Evolutionary conservation across 257 asterid genomes (phyloP), one percentile per base, ranked within the genome.

Genomic region (Galeopsis tetrahit): DNA sequence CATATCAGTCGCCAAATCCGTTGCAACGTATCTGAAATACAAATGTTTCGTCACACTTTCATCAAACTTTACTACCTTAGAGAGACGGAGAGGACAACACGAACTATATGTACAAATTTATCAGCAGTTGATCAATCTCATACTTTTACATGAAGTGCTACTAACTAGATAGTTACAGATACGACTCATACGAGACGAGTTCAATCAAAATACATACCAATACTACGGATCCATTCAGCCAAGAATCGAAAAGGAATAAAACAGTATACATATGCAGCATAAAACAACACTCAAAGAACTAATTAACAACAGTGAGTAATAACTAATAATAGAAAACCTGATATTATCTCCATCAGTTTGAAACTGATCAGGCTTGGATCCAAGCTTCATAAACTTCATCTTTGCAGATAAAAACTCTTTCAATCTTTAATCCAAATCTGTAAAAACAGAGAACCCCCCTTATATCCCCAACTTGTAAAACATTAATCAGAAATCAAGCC

Each of bases 341-440:
- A 79, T 78, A 78, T 84, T 80, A 10, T 88, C 93, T 49, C 90
- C 95, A 67, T 90, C 91, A 5, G 82, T 79, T 80, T 90, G 91
- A 82, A 90, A 88, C 76, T 79, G 91, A 80, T 90, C 95, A 57
- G 93, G 90, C 82, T 90, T 90, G 51, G 97, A 88, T 42, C 97
- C 97, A 44, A 90, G 93, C 85, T 90, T 90, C 95, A 90, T 90
- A 74, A 85, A 90, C 93, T 90, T 90, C 97, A 90, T 90, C 69
- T 77, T 86, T 69, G 67, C 59, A 6, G 52, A 11, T 13, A n/a
- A 40, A 56, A 38, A 14, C 7, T 63, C 67, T 76, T 57, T 63
- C 68, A 67, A 69, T 31, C 53, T 64, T 32, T 34, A 56, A 53
- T 9, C 31, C 42, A 38, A 59, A 62, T 75, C 73, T 78, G 67